Evolutionary conservation across 306 rosid genomes (phyloP).

Genomic region (Cicer yamashitae): DNA sequence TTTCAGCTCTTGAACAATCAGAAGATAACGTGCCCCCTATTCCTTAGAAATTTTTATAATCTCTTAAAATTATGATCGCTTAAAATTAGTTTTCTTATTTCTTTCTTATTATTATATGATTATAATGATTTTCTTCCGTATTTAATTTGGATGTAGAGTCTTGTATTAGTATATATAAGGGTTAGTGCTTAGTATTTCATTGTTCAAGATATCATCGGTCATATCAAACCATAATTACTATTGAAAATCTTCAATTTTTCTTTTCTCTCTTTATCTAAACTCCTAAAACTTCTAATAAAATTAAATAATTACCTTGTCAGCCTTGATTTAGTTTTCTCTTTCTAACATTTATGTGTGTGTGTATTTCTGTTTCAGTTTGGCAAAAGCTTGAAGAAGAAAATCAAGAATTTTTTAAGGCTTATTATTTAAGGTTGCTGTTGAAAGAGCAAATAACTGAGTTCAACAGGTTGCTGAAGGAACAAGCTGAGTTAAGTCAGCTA

Average conservation of each 20-base stretch:
- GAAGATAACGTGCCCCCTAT: too few relatives aligned
- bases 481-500: slow-evolving; percentile 60
- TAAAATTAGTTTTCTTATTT: too few relatives aligned
- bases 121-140: neutral
- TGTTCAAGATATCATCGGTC: neutral
- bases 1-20: too few relatives aligned
- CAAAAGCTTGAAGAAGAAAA: slow-evolving; percentile 86
- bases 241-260: neutral
- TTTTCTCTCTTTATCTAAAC: neutral
- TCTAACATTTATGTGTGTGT: neutral
- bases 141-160: neutral
- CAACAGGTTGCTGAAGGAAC: slow-evolving; percentile 78
- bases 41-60: too few relatives aligned
- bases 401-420: slow-evolving; percentile 71
- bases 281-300: slow-evolving; percentile 1
- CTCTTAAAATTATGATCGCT: too few relatives aligned
- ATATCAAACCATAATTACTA: slow-evolving; percentile 1
- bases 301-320: neutral
- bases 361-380: slow-evolving; percentile 63
- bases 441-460: slow-evolving; percentile 70
- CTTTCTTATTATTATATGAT: neutral
- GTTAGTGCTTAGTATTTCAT: neutral
- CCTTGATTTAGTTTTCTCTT: slow-evolving; percentile 1
- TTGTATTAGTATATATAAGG: neutral
- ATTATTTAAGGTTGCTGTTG: slow-evolving; percentile 65